Evolutionary conservation across 768 basidiomycete species (phyloP).

Genomic region (Neoboletus magnificus): DNA sequence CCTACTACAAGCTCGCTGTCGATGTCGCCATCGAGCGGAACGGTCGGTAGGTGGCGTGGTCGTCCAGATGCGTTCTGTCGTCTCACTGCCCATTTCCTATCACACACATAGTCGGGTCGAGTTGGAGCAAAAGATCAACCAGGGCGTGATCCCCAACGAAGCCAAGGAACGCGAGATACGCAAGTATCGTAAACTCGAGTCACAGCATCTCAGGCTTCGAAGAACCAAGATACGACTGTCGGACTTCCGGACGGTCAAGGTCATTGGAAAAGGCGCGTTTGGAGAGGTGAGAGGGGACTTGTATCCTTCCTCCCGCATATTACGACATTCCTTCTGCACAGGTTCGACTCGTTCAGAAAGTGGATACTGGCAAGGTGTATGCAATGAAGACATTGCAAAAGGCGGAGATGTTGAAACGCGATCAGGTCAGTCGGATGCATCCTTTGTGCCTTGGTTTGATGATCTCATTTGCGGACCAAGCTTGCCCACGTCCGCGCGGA

Average conservation of each 20-base stretch:
- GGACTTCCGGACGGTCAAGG: constrained; percentile 96
- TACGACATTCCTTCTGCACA: constrained; percentile 27
- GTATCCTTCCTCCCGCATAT: background rate
- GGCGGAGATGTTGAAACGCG: constrained; percentile 98
- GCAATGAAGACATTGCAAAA: constrained; percentile 99
- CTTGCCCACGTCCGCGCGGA: constrained; percentile 97
- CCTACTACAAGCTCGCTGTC: constrained; percentile 97
- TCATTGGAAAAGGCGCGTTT: constrained; percentile 98
- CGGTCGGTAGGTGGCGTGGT: constrained; percentile 57
- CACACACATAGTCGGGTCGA: constrained; percentile 68
- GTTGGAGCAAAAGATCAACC: constrained; percentile 79
- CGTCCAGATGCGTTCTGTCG: background rate
- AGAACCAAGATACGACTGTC: constrained; percentile 90
- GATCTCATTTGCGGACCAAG: constrained; percentile 39
- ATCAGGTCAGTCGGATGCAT: constrained; percentile 63
- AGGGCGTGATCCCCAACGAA: constrained; percentile 69
- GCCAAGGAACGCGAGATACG: constrained; percentile 87
- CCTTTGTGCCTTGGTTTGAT: background rate
- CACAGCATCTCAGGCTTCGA: constrained; percentile 85
- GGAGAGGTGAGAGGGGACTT: constrained; percentile 71
- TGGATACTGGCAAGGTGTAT: constrained; percentile 96
- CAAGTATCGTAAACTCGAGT: constrained; percentile 83
- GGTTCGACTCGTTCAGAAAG: constrained; percentile 95
- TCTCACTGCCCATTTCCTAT: constrained; percentile 1
- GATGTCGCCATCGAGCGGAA: constrained; percentile 96